phyloP scores from a whole-genome alignment of 257 asterid genomes.

The Ligustrum vulgare region DNA sequence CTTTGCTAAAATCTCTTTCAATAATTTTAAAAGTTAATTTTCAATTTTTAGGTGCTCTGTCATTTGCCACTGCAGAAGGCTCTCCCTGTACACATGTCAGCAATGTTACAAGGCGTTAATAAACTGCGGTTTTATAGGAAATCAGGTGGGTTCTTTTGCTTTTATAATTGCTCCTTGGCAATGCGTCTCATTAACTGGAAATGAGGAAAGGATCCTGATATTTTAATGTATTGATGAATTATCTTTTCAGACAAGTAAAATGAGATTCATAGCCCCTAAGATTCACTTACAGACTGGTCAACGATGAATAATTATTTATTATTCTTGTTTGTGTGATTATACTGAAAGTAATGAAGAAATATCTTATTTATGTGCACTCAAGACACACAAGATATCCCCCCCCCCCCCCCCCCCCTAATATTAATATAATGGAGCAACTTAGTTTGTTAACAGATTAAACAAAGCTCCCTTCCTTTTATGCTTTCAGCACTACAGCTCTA shows the following conservation, averaged over 20 bases:
- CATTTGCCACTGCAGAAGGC: conserved; percentile 88
- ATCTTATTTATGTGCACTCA: not conserved
- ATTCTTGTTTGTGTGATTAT: not conserved
- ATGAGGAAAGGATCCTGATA: not conserved
- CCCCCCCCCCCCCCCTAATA: not conserved
- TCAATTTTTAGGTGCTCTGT: conserved; percentile 66
- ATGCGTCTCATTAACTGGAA: not conserved
- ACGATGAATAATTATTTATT: not conserved
- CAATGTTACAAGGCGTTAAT: conserved; percentile 87
- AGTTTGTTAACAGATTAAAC: not conserved
- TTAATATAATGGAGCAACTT: not conserved
- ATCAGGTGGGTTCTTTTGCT: conserved; percentile 74
- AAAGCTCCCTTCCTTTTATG: not conserved
- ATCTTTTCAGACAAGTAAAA: not conserved
- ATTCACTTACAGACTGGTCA: not conserved
- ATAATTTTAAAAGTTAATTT: conserved; percentile 25
- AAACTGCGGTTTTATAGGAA: conserved; percentile 79
- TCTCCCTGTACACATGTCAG: conserved; percentile 89
- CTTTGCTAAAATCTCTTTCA: conserved; percentile 9
- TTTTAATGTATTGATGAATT: conserved; percentile 1
- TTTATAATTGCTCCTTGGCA: conserved; percentile 16
- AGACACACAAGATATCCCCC: not conserved
- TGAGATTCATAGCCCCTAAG: not conserved
- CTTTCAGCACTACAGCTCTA: not conserved
- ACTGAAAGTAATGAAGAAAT: not conserved